phyloP scores from a whole-genome alignment of 495 filamentous ascomycete species.

The Hapsidospora chrysogenum region DNA sequence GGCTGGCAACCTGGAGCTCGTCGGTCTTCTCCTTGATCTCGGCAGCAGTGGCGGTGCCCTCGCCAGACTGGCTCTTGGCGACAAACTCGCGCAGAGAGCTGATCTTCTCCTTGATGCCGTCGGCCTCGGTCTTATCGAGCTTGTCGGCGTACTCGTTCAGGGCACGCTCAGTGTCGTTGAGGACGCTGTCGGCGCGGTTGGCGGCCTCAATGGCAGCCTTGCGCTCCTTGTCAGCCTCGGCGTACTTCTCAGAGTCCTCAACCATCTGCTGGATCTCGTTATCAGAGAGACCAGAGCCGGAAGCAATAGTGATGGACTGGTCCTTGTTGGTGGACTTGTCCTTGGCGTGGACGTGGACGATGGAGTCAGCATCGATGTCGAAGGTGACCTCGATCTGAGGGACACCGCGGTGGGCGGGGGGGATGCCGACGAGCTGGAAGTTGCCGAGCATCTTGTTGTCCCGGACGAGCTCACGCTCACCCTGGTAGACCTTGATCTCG shows the following conservation, averaged over 20 bases:
- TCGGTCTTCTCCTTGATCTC: slow-evolving; percentile 97
- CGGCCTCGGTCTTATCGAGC: slow-evolving; percentile 91
- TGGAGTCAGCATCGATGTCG: slow-evolving; percentile 98
- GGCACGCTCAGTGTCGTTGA: slow-evolving; percentile 97
- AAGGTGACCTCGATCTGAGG: slow-evolving; percentile 98
- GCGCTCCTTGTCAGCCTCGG: slow-evolving; percentile 89
- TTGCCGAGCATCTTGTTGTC: slow-evolving; percentile 99
- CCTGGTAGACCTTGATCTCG: slow-evolving; percentile 99
- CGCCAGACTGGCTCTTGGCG: slow-evolving; percentile 85
- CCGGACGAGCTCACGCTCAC: slow-evolving; percentile 96
- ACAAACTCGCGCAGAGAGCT: slow-evolving; percentile 73
- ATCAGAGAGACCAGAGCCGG: slow-evolving; percentile 93
- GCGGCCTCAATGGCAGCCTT: slow-evolving; percentile 85
- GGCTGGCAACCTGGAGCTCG: slow-evolving; percentile 85
- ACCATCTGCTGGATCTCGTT: slow-evolving; percentile 93
- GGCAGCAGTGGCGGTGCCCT: slow-evolving; percentile 65
- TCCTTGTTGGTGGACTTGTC: slow-evolving; percentile 99
- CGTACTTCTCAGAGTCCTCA: slow-evolving; percentile 92
- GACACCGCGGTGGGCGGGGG: slow-evolving; percentile 92
- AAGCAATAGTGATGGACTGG: slow-evolving; percentile 97
- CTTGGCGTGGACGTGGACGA: slow-evolving; percentile 97
- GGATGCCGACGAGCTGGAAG: slow-evolving; percentile 99
- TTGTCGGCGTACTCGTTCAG: slow-evolving; percentile 90
- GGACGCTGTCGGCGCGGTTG: slow-evolving; percentile 90
- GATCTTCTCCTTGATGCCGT: slow-evolving; percentile 90